Percentiles rank a stretch among this genome's conserved stretches.
Conservation (phyloP, 2,329 filamentous ascomycete species). For the Moelleriella libera region DNA sequence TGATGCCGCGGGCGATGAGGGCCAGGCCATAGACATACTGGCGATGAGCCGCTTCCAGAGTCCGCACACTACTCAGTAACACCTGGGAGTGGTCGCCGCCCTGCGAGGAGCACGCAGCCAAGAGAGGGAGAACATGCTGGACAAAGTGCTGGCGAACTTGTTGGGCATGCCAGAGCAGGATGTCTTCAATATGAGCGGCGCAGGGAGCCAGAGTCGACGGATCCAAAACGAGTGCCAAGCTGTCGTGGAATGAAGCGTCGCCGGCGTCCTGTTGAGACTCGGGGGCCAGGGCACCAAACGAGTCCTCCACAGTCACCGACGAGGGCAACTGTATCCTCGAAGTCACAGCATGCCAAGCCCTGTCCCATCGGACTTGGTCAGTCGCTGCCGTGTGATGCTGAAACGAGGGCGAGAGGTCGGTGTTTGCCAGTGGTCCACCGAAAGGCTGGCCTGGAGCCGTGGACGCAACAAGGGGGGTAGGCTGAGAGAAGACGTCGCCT, state of each 20-base stretch:
- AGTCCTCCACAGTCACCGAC: slow-evolving; percentile 40
- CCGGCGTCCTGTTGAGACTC: slow-evolving; percentile 22
- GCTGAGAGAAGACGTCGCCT: slow-evolving; percentile 29
- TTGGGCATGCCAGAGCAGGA: slow-evolving; percentile 45
- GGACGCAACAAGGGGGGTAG: slow-evolving; percentile 28
- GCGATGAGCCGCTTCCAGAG: slow-evolving; percentile 43
- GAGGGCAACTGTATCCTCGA: slow-evolving; percentile 39
- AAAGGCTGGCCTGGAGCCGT: slow-evolving; percentile 30
- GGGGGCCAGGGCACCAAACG: slow-evolving; percentile 32
- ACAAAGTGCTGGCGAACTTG: slow-evolving; percentile 48
- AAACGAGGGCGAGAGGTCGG: slow-evolving; percentile 6
- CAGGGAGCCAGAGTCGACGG: slow-evolving; percentile 30
- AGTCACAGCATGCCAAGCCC: slow-evolving; percentile 49
- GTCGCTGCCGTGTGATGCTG: slow-evolving; percentile 10
- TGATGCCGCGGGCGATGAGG: slow-evolving; percentile 33
- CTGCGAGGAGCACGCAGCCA: slow-evolving; percentile 31
- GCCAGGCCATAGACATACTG: slow-evolving; percentile 42
- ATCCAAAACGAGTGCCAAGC: slow-evolving; percentile 38
- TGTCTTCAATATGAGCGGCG: slow-evolving; percentile 38
- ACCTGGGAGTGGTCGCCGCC: slow-evolving; percentile 27
- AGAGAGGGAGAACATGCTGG: slow-evolving; percentile 41
- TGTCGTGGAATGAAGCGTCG: slow-evolving; percentile 32
- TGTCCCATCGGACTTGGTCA: slow-evolving; percentile 44
- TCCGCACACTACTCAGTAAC: slow-evolving; percentile 37
- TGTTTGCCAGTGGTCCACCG: slow-evolving; percentile 21